phyloP scores from a whole-genome alignment of 495 filamentous ascomycete species.

The Aspergillus cavernicola region DNA sequence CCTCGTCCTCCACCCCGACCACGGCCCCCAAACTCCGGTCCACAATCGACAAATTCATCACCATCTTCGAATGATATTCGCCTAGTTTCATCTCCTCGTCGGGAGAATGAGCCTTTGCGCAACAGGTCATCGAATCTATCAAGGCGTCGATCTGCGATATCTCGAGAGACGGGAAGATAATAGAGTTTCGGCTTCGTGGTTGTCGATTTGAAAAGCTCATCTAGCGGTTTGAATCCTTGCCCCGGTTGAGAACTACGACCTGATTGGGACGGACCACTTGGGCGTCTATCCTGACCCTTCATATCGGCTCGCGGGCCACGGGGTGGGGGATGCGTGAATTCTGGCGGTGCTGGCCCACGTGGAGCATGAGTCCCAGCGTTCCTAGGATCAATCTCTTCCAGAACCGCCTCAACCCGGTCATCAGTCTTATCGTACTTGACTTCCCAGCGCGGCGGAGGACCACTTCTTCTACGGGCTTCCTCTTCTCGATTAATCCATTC shows the following conservation, averaged over 20 bases:
- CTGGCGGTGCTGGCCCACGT: conserved; percentile 20
- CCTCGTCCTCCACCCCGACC: conserved; percentile 37
- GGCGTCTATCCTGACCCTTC: conserved; percentile 20
- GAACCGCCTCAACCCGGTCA: conserved; percentile 52
- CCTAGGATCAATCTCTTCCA: conserved; percentile 47
- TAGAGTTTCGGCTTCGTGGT: conserved; percentile 67
- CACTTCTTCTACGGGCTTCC: conserved; percentile 41
- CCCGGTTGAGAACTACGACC: conserved; percentile 27
- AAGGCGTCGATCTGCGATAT: conserved; percentile 58
- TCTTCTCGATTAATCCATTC: conserved; percentile 75
- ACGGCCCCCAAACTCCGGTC: conserved; percentile 56
- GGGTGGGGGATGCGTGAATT: conserved; percentile 34
- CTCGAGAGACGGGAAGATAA: conserved; percentile 52
- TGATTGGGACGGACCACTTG: conserved; percentile 16
- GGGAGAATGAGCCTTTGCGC: conserved; percentile 40
- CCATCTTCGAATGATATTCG: conserved; percentile 77
- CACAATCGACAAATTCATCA: conserved; percentile 67
- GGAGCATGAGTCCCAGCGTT: conserved; percentile 22
- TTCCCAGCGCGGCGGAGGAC: conserved; percentile 60
- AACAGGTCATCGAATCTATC: conserved; percentile 56
- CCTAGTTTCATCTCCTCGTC: conserved; percentile 58
- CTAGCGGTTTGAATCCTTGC: conserved; percentile 56
- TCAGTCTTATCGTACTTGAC: conserved; percentile 61
- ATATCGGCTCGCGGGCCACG: conserved; percentile 32
- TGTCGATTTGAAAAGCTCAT: conserved; percentile 61